Evolutionary conservation across 1,284 basidiomycete genomes (phyloP).

Genomic region (Porogramme epimiltina): DNA sequence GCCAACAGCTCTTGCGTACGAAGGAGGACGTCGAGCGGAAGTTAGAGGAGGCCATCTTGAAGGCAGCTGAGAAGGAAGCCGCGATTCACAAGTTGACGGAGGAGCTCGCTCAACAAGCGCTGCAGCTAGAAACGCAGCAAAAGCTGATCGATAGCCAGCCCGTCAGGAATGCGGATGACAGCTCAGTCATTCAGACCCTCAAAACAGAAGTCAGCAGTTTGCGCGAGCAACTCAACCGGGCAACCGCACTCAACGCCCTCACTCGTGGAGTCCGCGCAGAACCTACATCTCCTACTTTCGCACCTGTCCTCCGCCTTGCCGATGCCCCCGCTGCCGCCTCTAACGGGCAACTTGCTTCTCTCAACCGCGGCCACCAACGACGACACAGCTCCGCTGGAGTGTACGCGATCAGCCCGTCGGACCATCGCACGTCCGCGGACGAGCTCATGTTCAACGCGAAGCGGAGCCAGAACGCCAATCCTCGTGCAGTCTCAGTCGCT

Average conservation of each 20-base stretch:
- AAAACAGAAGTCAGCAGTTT: constrained; percentile 91
- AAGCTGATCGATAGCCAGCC: constrained; percentile 64
- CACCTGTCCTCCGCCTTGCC: constrained; percentile 64
- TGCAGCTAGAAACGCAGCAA: constrained; percentile 83
- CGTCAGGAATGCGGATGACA: constrained; percentile 74
- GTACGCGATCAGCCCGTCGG: constrained; percentile 61
- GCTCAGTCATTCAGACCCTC: constrained; percentile 83
- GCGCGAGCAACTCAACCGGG: constrained; percentile 94
- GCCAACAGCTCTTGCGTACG: constrained; percentile 75
- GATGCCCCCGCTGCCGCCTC: constrained; percentile 32
- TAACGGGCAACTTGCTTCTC: constrained; percentile 28
- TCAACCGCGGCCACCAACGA: constrained; percentile 65
- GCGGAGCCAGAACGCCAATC: constrained; percentile 74
- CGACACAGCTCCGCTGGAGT: constrained; percentile 86
- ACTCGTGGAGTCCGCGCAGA: constrained; percentile 72
- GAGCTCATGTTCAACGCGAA: constrained; percentile 81
- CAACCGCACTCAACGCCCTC: constrained; percentile 85
- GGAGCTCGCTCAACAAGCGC: constrained; percentile 73
- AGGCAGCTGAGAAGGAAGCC: constrained; percentile 84
- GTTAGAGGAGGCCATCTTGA: constrained; percentile 76
- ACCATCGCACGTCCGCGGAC: constrained; percentile 73
- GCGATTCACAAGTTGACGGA: constrained; percentile 80
- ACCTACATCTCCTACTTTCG: constrained; percentile 83
- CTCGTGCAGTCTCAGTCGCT: constrained; percentile 92
- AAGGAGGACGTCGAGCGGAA: constrained; percentile 86